These are phyloP conservation scores for Artomyces pyxidatus DNA, from an alignment of 768 basidiomycete species.

Conservation along the genomic window DNA sequence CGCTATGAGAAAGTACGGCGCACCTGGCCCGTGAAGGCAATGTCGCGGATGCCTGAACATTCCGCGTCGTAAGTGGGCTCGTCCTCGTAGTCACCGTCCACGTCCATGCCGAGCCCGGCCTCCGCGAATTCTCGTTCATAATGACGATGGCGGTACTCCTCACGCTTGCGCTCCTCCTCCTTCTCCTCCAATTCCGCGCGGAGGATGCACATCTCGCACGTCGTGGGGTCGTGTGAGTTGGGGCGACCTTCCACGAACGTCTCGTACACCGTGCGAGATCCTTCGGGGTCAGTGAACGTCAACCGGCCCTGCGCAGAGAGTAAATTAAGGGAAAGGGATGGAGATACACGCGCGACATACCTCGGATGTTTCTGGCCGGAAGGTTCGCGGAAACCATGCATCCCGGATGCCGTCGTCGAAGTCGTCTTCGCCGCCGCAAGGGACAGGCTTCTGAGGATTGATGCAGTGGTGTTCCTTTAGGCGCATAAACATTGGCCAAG, in stretches of 20 bases:
- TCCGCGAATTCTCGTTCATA: conserved; percentile 19
- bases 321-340: not conserved
- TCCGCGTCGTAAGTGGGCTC: conserved; percentile 14
- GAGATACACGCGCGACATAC: not conserved
- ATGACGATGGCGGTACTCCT: conserved; percentile 3
- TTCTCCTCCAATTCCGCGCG: conserved; percentile 7
- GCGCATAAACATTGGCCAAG: conserved; percentile 50
- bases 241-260: conserved; percentile 30
- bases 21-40: conserved; percentile 55
- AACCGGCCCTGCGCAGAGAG: not conserved
- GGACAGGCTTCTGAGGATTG: conserved; percentile 29
- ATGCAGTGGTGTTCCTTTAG: conserved; percentile 47
- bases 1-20: conserved; percentile 2
- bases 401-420: conserved; percentile 32
- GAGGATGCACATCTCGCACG: conserved; percentile 23
- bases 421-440: conserved; percentile 17
- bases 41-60: conserved; percentile 53
- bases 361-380: conserved; percentile 23
- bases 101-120: conserved; percentile 10
- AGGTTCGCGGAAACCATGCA: conserved; percentile 35
- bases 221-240: conserved; percentile 35
- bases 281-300: conserved; percentile 2
- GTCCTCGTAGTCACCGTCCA: conserved; percentile 23
- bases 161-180: conserved; percentile 1
- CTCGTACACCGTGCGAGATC: conserved; percentile 24